A percentile compares a stretch with the other conserved stretches of the same genome.
Evolutionary conservation across 805 yeast genomes (phyloP).

Genomic region (Komagataella pastoris): DNA sequence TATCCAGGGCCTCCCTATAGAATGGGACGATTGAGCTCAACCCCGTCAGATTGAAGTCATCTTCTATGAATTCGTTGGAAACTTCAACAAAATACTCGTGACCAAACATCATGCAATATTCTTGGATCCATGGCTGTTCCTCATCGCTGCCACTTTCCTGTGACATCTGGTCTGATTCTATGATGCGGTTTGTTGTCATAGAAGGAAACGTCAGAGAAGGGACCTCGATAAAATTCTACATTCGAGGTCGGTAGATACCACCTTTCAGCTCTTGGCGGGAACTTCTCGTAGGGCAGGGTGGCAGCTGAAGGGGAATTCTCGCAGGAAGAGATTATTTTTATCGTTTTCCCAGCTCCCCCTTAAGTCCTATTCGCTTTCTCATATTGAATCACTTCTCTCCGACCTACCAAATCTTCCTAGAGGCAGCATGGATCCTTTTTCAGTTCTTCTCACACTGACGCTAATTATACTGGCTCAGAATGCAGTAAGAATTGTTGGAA

Average conservation of each 20-base stretch:
- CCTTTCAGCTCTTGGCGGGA: background rate
- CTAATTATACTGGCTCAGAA: slow-evolving; percentile 23
- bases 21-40: slow-evolving; percentile 75
- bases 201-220: background rate
- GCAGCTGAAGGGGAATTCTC: background rate
- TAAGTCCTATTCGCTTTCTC: background rate
- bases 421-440: slow-evolving; percentile 4
- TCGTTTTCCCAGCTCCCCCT: background rate
- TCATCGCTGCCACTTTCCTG: slow-evolving; percentile 25
- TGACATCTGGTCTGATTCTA: slow-evolving; percentile 4
- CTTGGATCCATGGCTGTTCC: slow-evolving; percentile 70
- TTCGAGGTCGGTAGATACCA: background rate
- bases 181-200: background rate
- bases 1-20: slow-evolving; percentile 83
- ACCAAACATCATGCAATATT: slow-evolving; percentile 66
- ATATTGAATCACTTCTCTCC: background rate
- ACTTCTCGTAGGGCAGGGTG: background rate
- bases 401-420: background rate
- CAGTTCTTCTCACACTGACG: slow-evolving; percentile 16
- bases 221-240: background rate
- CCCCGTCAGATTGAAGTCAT: slow-evolving; percentile 92
- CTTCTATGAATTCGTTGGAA: slow-evolving; percentile 85
- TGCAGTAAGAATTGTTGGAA: slow-evolving; percentile 22
- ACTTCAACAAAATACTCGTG: slow-evolving; percentile 91
- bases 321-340: background rate